These are phyloP conservation scores for Apostasia ramifera DNA, from an alignment of 106 monocot species.

Conservation along the genomic window DNA sequence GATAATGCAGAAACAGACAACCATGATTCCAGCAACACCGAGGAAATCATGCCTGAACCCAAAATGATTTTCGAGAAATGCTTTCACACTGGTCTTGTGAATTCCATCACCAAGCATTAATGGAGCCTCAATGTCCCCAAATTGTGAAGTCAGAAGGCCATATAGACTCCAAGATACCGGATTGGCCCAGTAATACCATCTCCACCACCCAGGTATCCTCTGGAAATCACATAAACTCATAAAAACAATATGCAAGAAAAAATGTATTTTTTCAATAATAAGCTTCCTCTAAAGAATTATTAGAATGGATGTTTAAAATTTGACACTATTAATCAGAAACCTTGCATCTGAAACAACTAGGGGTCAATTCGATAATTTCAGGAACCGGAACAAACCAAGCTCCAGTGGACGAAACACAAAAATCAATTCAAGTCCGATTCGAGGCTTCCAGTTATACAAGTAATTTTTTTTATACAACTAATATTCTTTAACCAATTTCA, in stretches of 20 bases:
- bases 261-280: not conserved
- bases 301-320: too few relatives aligned
- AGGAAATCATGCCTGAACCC: slow-evolving; percentile 79
- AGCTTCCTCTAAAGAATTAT: too few relatives aligned
- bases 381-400: too few relatives aligned
- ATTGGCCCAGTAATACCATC: slow-evolving; percentile 99
- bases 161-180: slow-evolving; percentile 91
- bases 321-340: too few relatives aligned
- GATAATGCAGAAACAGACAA: slow-evolving; percentile 61
- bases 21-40: slow-evolving; percentile 65
- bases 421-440: too few relatives aligned
- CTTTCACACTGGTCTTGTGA: slow-evolving; percentile 34
- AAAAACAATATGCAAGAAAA: not conserved
- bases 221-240: slow-evolving; percentile 10
- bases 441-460: too few relatives aligned
- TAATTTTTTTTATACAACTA: too few relatives aligned
- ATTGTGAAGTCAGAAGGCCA: slow-evolving; percentile 90
- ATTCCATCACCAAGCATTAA: slow-evolving; percentile 69
- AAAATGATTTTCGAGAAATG: slow-evolving; percentile 61
- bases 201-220: slow-evolving; percentile 95
- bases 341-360: too few relatives aligned
- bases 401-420: too few relatives aligned
- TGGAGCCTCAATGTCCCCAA: slow-evolving; percentile 54
- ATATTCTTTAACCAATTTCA: too few relatives aligned
- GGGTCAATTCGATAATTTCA: too few relatives aligned